A percentile compares a stretch with the other conserved stretches of the same genome.
Evolutionary conservation across 352 stramenopile genomes (phyloP).

Genomic region (Pythium guiyangense): DNA sequence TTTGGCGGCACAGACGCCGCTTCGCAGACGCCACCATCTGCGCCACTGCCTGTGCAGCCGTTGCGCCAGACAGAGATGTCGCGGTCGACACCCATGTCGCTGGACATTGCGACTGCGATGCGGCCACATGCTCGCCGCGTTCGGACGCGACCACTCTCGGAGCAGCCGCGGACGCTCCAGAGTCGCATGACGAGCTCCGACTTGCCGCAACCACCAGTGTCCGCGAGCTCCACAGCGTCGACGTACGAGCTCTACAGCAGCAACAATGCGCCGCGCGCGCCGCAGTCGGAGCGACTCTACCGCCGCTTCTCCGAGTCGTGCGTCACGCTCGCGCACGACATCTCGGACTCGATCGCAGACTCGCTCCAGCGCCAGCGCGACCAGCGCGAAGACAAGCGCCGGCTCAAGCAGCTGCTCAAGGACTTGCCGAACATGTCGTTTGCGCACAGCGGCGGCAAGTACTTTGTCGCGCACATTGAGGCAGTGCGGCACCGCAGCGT

Average conservation of each 20-base stretch:
- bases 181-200: not conserved
- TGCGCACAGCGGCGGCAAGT: conserved; percentile 40
- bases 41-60: not conserved
- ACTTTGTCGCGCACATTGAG: conserved; percentile 53
- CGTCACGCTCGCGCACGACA: conserved; percentile 27
- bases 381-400: conserved; percentile 41
- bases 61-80: conserved; percentile 14
- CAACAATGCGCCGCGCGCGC: not conserved
- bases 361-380: conserved; percentile 41
- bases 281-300: conserved; percentile 9
- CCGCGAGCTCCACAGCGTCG: not conserved
- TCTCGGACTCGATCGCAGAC: conserved; percentile 22
- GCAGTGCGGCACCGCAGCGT: conserved; percentile 27
- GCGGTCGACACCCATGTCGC: conserved; percentile 9
- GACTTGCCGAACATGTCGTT: conserved; percentile 80
- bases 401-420: conserved; percentile 49
- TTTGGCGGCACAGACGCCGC: not conserved
- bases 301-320: conserved; percentile 27
- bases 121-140: not conserved
- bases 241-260: not conserved
- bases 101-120: conserved; percentile 11
- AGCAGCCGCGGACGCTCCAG: conserved; percentile 4
- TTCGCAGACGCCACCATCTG: not conserved
- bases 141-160: conserved; percentile 3
- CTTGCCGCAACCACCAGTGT: too few relatives aligned